These are phyloP conservation scores for Hygrocybe punicea DNA, from an alignment of 768 basidiomycete species.

Conservation along the genomic window DNA sequence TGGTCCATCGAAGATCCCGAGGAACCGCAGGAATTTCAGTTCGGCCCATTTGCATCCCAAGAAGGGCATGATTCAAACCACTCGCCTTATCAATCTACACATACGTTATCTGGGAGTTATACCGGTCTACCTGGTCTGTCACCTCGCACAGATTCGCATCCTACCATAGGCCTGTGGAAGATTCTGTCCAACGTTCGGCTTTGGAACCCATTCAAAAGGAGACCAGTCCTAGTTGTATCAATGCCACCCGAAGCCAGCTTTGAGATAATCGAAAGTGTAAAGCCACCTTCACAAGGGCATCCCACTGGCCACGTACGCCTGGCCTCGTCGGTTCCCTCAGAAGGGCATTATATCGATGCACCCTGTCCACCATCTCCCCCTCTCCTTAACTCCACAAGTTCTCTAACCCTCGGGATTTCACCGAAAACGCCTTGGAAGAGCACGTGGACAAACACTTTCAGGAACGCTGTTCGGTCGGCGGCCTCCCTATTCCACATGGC, in stretches of 20 bases:
- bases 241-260: neutral
- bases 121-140: neutral
- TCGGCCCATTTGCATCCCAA: neutral
- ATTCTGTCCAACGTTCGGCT: neutral
- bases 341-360: neutral
- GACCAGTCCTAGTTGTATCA: neutral
- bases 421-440: too few species aligned
- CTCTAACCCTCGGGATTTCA: too few species aligned
- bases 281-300: neutral
- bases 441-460: too few species aligned
- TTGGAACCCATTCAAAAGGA: neutral
- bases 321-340: neutral
- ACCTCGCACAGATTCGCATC: neutral
- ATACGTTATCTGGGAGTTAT: neutral
- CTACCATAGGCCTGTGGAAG: neutral
- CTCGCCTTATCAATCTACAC: neutral
- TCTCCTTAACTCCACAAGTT: too few species aligned
- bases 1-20: constrained; percentile 1
- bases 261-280: neutral
- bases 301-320: neutral
- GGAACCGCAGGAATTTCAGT: neutral
- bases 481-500: too few species aligned
- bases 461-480: too few species aligned
- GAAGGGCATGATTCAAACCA: too few species aligned
- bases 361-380: too few species aligned